phyloP scores from a whole-genome alignment of 192 early-diverging fungal species.

The Nowakowskiella sp. region DNA sequence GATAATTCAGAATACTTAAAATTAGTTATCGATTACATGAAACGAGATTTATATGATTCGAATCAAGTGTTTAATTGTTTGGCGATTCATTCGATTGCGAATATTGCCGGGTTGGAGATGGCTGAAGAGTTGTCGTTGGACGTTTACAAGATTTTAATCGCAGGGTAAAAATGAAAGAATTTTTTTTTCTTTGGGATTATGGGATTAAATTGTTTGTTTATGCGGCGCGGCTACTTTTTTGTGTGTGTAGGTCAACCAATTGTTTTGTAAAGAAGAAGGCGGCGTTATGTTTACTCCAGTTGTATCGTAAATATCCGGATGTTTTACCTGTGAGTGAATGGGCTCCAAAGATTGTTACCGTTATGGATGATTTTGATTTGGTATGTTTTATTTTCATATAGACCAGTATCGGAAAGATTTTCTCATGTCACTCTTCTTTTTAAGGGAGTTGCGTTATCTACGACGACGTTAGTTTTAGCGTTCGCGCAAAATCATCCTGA shows the following conservation, averaged over 20 bases:
- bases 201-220: neutral
- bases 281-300: slow-evolving; percentile 79
- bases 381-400: slow-evolving; percentile 23
- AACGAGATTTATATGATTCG: slow-evolving; percentile 78
- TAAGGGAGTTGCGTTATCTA: slow-evolving; percentile 75
- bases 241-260: too few species aligned
- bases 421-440: neutral
- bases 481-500: slow-evolving; percentile 87
- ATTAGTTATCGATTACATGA: slow-evolving; percentile 78
- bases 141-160: slow-evolving; percentile 75
- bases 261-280: slow-evolving; percentile 97
- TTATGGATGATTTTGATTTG: slow-evolving; percentile 85
- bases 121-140: slow-evolving; percentile 76
- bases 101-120: slow-evolving; percentile 87
- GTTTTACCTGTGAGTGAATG: slow-evolving; percentile 79
- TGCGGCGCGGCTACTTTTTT: slow-evolving; percentile 59
- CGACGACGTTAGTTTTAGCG: slow-evolving; percentile 78
- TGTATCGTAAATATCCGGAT: slow-evolving; percentile 85
- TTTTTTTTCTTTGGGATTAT: neutral
- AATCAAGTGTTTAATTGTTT: slow-evolving; percentile 82
- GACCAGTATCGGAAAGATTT: neutral
- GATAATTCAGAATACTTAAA: slow-evolving; percentile 80
- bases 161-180: slow-evolving; percentile 49
- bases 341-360: slow-evolving; percentile 69
- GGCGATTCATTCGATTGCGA: slow-evolving; percentile 94